Evolutionary conservation across 805 yeast species (phyloP).

Genomic region (Wickerhamiella cacticola): DNA sequence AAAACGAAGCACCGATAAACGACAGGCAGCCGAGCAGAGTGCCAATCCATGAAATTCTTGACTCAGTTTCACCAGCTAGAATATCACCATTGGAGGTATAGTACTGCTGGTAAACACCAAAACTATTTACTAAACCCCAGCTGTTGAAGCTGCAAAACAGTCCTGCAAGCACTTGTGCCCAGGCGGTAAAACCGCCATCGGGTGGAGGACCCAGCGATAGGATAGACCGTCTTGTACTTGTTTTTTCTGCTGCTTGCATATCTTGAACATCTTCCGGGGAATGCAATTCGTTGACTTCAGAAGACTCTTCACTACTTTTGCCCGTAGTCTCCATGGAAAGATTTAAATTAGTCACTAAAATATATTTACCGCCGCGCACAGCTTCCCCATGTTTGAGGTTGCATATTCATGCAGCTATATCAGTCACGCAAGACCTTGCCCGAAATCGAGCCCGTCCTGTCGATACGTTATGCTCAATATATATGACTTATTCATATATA

Average conservation of each 20-base stretch:
- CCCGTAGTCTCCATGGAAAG: not conserved
- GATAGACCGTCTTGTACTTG: not conserved
- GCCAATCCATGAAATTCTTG: slow-evolving; percentile 23
- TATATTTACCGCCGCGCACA: no score
- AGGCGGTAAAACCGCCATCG: slow-evolving; percentile 22
- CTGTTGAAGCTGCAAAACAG: slow-evolving; percentile 20
- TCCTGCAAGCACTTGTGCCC: slow-evolving; percentile 23
- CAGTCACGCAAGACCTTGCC: no score
- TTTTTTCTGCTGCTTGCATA: not conserved
- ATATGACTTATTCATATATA: no score
- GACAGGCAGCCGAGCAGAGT: slow-evolving; percentile 17
- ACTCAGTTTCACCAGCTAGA: slow-evolving; percentile 14
- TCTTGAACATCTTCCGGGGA: not conserved
- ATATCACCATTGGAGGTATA: slow-evolving; percentile 12
- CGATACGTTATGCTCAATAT: no score
- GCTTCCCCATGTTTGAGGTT: not conserved
- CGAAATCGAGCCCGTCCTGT: no score
- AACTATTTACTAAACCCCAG: slow-evolving; percentile 24
- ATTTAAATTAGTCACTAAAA: not conserved
- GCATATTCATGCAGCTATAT: not conserved
- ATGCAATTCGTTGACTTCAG: not conserved
- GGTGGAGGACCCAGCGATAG: slow-evolving; percentile 20
- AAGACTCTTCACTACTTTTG: not conserved
- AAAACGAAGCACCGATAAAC: slow-evolving; percentile 20
- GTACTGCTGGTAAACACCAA: slow-evolving; percentile 23